phyloP scores from a whole-genome alignment of 2,329 filamentous ascomycete genomes.

The Capronia americana region DNA sequence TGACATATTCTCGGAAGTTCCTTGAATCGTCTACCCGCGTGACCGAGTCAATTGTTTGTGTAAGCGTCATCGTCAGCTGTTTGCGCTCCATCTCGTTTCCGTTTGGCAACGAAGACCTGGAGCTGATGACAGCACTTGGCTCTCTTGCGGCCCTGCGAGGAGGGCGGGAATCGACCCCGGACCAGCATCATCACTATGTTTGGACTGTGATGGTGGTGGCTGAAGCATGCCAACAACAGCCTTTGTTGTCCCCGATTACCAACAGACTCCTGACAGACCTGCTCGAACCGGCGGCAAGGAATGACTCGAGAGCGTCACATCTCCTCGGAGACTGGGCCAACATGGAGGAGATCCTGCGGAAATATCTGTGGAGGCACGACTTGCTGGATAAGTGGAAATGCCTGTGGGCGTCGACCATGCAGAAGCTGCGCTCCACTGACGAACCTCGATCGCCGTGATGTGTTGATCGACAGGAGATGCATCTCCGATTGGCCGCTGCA shows the following conservation, averaged over 20 bases:
- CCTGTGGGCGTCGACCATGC: background rate
- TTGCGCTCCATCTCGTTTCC: constrained; percentile 6
- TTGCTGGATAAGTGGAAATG: constrained; percentile 10
- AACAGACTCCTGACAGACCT: background rate
- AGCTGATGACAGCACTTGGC: background rate
- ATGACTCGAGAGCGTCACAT: background rate
- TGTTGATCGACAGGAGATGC: background rate
- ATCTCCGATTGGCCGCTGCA: background rate
- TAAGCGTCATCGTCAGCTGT: constrained; percentile 13
- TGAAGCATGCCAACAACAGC: background rate
- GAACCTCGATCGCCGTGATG: background rate
- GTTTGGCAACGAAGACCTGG: background rate
- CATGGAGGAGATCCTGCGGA: background rate
- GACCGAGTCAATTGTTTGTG: constrained; percentile 14
- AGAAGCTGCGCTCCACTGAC: background rate
- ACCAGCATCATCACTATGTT: constrained; percentile 13
- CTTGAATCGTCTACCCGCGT: constrained; percentile 6
- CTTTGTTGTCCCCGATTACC: background rate
- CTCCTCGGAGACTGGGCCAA: constrained; percentile 4
- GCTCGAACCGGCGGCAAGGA: background rate
- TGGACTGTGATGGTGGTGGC: constrained; percentile 11
- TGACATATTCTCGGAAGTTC: constrained; percentile 2
- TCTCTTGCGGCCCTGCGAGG: background rate
- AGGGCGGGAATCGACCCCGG: constrained; percentile 2
- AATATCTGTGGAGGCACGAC: constrained; percentile 5